These are phyloP conservation scores for Albifimbria verrucaria DNA, from an alignment of 2,329 filamentous ascomycete species.

Conservation along the genomic window DNA sequence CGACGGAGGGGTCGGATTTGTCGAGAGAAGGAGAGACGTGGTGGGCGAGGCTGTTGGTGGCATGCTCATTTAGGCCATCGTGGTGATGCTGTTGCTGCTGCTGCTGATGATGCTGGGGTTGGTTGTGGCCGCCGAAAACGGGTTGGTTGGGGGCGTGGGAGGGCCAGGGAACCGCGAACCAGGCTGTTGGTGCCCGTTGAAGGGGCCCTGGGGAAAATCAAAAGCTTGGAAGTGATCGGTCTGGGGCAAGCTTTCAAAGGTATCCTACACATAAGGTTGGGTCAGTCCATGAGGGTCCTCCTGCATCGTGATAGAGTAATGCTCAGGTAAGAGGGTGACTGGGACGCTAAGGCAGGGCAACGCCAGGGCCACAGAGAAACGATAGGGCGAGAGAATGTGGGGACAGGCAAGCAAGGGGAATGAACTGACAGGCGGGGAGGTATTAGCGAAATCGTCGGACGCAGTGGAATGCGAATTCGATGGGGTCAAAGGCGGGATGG, in stretches of 20 bases:
- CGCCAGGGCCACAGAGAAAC: conserved; percentile 8
- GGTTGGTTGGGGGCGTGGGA: conserved; percentile 48
- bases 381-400: conserved; percentile 19
- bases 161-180: conserved; percentile 40
- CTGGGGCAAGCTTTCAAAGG: conserved; percentile 43
- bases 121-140: conserved; percentile 22
- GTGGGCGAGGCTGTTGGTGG: conserved; percentile 10
- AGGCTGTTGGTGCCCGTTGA: conserved; percentile 31
- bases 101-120: conserved; percentile 17
- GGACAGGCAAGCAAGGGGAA: conserved; percentile 12
- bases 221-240: conserved; percentile 47
- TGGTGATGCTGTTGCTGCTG: conserved; percentile 19
- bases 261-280: conserved; percentile 36
- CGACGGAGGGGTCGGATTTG: conserved; percentile 37
- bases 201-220: conserved; percentile 34
- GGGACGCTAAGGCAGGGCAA: conserved; percentile 24
- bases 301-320: conserved; percentile 25
- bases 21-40: conserved; percentile 1
- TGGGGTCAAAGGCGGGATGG: conserved; percentile 51
- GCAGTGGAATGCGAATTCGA: conserved; percentile 52
- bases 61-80: conserved; percentile 9
- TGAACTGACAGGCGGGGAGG: conserved; percentile 52
- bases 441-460: conserved; percentile 53
- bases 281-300: conserved; percentile 7
- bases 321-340: conserved; percentile 25